Percentiles rank a stretch among this genome's conserved stretches.
Evolutionary conservation across 176 grass and related monocot genomes (phyloP).

Genomic region (Juncus inflexus): DNA sequence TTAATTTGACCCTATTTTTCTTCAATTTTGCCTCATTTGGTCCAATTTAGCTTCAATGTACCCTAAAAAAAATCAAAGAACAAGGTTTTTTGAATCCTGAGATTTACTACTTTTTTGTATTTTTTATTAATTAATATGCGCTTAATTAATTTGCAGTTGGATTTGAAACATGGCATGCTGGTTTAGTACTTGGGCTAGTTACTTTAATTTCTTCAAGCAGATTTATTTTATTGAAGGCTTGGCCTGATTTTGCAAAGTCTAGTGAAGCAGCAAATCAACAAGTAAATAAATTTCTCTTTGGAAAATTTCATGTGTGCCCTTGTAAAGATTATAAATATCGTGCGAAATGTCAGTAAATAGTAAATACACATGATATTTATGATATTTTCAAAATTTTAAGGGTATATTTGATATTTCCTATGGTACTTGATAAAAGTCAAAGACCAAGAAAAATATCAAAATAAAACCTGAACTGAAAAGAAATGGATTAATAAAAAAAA

Average conservation of each 20-base stretch:
- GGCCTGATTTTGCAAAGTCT: slow-evolving; percentile 82
- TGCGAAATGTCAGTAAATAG: background rate
- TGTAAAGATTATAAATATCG: background rate
- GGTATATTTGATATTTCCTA: no score
- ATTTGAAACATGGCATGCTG: slow-evolving; percentile 81
- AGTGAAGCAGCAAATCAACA: slow-evolving; percentile 78
- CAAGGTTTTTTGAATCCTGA: background rate
- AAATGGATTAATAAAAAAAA: no score
- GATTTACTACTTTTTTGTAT: background rate
- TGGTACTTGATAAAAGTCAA: no score
- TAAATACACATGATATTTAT: no score
- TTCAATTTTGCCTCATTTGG: background rate
- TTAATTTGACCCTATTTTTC: background rate
- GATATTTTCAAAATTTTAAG: no score
- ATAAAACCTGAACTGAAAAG: no score
- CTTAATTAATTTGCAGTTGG: slow-evolving; percentile 40
- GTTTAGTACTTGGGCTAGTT: slow-evolving; percentile 59
- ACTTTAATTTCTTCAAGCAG: slow-evolving; percentile 57
- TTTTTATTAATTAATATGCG: background rate
- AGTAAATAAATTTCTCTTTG: slow-evolving; percentile 22
- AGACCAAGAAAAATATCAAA: no score
- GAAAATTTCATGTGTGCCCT: no score
- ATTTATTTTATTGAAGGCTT: slow-evolving; percentile 61
- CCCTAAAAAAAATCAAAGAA: slow-evolving; percentile 8
- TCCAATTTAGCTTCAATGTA: background rate